Evolutionary conservation across 306 rosid species (phyloP).

Genomic region (Rosa chinensis): DNA sequence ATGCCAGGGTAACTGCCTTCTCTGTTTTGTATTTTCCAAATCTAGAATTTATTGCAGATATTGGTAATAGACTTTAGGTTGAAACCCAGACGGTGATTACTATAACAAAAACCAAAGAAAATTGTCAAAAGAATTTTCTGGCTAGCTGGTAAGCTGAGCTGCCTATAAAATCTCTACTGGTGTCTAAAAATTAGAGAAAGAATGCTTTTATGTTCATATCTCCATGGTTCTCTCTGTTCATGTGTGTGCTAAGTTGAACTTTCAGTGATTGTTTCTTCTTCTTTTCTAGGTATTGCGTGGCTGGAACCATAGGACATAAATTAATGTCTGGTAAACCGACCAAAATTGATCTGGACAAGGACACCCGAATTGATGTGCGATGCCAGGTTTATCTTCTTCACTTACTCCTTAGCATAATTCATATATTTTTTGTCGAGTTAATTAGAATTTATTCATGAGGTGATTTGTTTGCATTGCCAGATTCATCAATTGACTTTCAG

Average conservation of each 20-base stretch:
- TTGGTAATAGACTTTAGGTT: not conserved
- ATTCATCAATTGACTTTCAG: slow-evolving; percentile 92
- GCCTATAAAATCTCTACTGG: not conserved
- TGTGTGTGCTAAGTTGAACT: not conserved
- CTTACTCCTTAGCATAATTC: slow-evolving; percentile 8
- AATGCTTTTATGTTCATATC: not conserved
- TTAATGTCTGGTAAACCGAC: slow-evolving; percentile 73
- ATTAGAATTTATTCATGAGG: not conserved
- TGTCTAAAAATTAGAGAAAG: not conserved
- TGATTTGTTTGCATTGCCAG: slow-evolving; percentile 43
- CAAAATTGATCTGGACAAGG: slow-evolving; percentile 69
- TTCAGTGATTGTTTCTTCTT: not conserved
- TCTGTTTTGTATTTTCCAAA: not conserved
- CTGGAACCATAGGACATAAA: slow-evolving; percentile 89
- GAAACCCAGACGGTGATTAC: not conserved
- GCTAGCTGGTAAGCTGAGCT: not conserved
- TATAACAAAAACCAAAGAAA: not conserved
- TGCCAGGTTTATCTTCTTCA: slow-evolving; percentile 64
- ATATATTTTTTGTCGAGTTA: not conserved
- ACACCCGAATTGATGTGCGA: slow-evolving; percentile 69
- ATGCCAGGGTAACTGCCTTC: slow-evolving; percentile 67
- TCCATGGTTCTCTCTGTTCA: not conserved
- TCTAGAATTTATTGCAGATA: not conserved
- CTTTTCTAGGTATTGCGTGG: slow-evolving; percentile 65
- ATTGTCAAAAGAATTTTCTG: not conserved